Conservation (phyloP, 495 filamentous ascomycete species). For the Penicillium herquei region DNA sequence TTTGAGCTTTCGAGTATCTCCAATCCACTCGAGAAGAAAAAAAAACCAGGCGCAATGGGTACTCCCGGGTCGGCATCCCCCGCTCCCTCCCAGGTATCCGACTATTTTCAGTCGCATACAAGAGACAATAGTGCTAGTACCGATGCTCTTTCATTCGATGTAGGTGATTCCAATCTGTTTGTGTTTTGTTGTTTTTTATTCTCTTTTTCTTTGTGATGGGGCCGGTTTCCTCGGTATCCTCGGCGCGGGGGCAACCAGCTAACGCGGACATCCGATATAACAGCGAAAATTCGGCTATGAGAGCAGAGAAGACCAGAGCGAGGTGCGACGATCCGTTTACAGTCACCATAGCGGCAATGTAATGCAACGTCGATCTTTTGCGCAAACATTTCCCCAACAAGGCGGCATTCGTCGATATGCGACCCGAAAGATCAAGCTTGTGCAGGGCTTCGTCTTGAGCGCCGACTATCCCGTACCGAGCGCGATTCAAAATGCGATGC, state of each 20-base stretch:
- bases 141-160: not conserved
- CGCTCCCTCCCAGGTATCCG: not conserved
- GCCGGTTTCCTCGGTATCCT: too few species aligned
- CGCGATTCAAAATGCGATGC: slow-evolving; percentile 93
- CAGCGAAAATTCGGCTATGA: not conserved
- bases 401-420: slow-evolving; percentile 66
- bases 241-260: not conserved
- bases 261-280: not conserved
- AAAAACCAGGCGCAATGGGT: not conserved
- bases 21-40: not conserved
- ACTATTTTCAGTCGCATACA: not conserved
- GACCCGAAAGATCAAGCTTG: slow-evolving; percentile 93
- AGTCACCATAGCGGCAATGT: not conserved
- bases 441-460: slow-evolving; percentile 90
- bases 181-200: not conserved
- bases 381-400: not conserved
- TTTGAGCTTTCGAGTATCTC: not conserved
- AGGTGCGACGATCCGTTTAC: not conserved
- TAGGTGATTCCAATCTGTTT: not conserved
- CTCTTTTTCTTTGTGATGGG: not conserved
- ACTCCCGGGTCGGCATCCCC: slow-evolving; percentile 1
- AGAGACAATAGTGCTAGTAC: not conserved
- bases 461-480: slow-evolving; percentile 96
- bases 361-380: not conserved
- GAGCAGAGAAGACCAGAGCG: not conserved